Evolutionary conservation across 2,329 filamentous ascomycete species (phyloP), one percentile per base, ranked within the genome.

Genomic region (Fusarium sp.): DNA sequence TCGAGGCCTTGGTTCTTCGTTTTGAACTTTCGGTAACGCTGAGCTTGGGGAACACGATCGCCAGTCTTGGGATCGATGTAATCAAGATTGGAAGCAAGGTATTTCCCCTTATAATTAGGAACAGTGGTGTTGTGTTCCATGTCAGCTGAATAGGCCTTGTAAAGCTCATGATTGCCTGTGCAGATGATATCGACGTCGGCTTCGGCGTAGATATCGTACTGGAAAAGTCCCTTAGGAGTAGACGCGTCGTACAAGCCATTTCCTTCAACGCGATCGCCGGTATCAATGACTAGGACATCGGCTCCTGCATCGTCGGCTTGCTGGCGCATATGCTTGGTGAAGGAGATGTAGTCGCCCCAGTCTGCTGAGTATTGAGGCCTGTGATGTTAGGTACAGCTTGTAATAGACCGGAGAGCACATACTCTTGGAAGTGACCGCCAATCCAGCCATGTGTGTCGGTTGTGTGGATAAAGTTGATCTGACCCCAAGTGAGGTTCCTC

Each of bases 391-490:
- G n/a, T 33, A 8, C 4, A 2, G 19, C 13, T 22, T 19, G 20
- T 4, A 3, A 6, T 23, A 2, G 0, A 14, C 0, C 7, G 2
- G 10, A 19, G 3, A 17, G 0, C 3, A 75, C 85, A 75, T 82
- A 93, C 90, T 99, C 96, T 82, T 94, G 90, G 7, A 98, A 81
- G 83, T 99, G 96, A 2, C 96, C 96, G 11, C 89, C 93, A 76
- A 96, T 90, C 96, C 96, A 99, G 73, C 96, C 95, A 80, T 98
- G 96, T 6, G 92, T 96, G 77, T 98, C 92, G 40, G 96, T 98
- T 1, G 96, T 98, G 76, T 97, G 94, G n/a, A 99, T 81, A 78
- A 97, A 96, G 83, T 98, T 98, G 75, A 98, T 85, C 77, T 97
- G 91, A n/a, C 92, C 94, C 93, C 94, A 97, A 73, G 89, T 87